Percentiles rank a stretch among this genome's conserved stretches.
Conservation (phyloP, 2,329 filamentous ascomycete species). For the Hypoxylon sp. region DNA sequence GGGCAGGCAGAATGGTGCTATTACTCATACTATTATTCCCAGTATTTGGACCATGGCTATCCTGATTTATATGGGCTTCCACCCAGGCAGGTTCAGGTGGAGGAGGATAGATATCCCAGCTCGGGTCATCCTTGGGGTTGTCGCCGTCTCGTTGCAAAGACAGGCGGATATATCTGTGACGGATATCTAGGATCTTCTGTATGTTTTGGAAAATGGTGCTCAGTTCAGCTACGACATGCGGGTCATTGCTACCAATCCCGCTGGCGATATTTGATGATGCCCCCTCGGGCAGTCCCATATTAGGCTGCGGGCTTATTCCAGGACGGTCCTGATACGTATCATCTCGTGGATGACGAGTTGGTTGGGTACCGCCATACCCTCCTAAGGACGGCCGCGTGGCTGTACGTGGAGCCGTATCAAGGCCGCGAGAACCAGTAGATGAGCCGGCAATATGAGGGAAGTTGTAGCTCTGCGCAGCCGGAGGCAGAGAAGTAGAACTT, state of each 20-base stretch:
- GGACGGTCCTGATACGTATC: conserved; percentile 37
- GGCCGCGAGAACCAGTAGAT: conserved; percentile 40
- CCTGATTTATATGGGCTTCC: conserved; percentile 62
- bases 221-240: conserved; percentile 86
- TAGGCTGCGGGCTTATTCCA: conserved; percentile 42
- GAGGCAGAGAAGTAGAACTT: conserved; percentile 50
- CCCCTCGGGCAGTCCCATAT: conserved; percentile 66
- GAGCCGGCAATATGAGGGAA: conserved; percentile 53
- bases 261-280: conserved; percentile 74
- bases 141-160: conserved; percentile 86
- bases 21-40: conserved; percentile 63
- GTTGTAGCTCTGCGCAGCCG: conserved; percentile 52
- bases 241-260: conserved; percentile 79
- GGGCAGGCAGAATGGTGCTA: conserved; percentile 60
- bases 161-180: conserved; percentile 88
- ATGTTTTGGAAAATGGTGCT: conserved; percentile 91
- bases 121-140: conserved; percentile 87
- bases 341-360: conserved; percentile 35
- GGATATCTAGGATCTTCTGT: conserved; percentile 87
- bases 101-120: conserved; percentile 91
- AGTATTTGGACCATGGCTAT: conserved; percentile 56
- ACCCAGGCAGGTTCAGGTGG: conserved; percentile 94
- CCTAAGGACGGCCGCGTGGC: conserved; percentile 54
- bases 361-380: conserved; percentile 36
- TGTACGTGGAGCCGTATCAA: conserved; percentile 51